These are phyloP conservation scores for Mycosarcoma mackinlayi DNA, from an alignment of 1,284 basidiomycete genomes.

Conservation along the genomic window DNA sequence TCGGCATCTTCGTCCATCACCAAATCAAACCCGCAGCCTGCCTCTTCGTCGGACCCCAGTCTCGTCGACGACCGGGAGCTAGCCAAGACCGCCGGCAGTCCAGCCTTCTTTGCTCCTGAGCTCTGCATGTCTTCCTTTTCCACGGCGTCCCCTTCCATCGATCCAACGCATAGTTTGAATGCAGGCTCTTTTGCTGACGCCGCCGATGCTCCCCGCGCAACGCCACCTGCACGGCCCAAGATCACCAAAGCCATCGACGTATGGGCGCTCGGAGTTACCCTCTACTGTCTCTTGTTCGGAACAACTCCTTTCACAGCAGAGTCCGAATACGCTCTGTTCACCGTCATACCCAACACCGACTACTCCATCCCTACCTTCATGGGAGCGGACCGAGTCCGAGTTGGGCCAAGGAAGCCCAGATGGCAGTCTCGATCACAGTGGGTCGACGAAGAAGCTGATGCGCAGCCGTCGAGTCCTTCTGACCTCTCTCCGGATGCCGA, in stretches of 20 bases:
- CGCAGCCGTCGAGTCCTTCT: constrained; percentile 28
- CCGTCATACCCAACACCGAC: constrained; percentile 82
- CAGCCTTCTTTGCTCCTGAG: constrained; percentile 97
- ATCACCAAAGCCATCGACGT: constrained; percentile 95
- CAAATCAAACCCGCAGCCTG: constrained; percentile 11
- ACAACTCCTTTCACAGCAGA: constrained; percentile 77
- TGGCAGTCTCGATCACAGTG: constrained; percentile 51
- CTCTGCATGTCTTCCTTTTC: constrained; percentile 74
- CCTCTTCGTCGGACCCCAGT: constrained; percentile 67
- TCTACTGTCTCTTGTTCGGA: constrained; percentile 94
- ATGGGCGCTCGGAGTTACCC: constrained; percentile 98
- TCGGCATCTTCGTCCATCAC: constrained; percentile 17
- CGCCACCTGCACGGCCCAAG: constrained; percentile 19
- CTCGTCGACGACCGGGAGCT: constrained; percentile 86
- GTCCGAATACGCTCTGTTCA: constrained; percentile 84
- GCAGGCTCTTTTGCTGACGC: constrained; percentile 7
- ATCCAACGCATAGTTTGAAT: constrained; percentile 6
- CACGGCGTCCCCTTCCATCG: constrained; percentile 44
- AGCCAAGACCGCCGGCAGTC: constrained; percentile 93
- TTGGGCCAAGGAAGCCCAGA: constrained; percentile 53
- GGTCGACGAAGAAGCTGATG: constrained; percentile 57
- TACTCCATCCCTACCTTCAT: constrained; percentile 79
- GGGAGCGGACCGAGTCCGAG: constrained; percentile 76
- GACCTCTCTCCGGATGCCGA: constrained; percentile 39
- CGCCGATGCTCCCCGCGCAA: constrained; percentile 3